Conservation (phyloP, 2,329 filamentous ascomycete genomes). For the Sporothrix brasiliensis region DNA sequence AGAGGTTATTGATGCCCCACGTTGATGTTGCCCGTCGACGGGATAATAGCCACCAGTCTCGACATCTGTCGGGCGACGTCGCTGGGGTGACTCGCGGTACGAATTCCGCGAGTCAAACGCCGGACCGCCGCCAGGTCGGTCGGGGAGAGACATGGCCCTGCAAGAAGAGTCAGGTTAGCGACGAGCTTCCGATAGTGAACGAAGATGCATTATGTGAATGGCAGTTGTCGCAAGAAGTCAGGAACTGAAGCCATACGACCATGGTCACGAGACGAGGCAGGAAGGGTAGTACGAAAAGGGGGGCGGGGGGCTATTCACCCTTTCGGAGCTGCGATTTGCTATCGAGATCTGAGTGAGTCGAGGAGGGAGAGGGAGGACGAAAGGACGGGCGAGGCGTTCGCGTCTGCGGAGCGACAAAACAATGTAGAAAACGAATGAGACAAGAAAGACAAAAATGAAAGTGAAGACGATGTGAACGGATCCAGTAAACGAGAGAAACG, state of each 20-base stretch:
- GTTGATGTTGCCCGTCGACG: conserved; percentile 52
- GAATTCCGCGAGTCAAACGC: conserved; percentile 63
- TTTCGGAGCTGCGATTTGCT: conserved; percentile 26
- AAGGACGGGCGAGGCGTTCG: neutral
- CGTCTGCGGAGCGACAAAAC: neutral
- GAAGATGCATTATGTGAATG: neutral
- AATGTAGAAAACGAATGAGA: neutral
- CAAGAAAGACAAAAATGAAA: conserved; percentile 13
- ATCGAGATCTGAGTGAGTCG: neutral
- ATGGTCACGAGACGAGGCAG: neutral
- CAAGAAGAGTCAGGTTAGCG: conserved; percentile 1
- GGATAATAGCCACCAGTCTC: conserved; percentile 64
- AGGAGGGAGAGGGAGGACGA: conserved; percentile 14
- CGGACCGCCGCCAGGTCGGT: conserved; percentile 66
- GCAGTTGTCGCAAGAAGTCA: neutral
- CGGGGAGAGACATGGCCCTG: conserved; percentile 63
- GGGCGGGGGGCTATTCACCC: conserved; percentile 27
- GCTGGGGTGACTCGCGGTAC: conserved; percentile 69
- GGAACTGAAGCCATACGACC: neutral
- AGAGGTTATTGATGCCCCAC: conserved; percentile 61
- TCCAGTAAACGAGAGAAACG: conserved; percentile 17
- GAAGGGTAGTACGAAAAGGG: too few species aligned
- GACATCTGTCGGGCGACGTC: conserved; percentile 69
- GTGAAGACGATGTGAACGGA: conserved; percentile 7
- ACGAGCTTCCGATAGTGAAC: neutral